These are phyloP conservation scores for Mitragyna speciosa DNA, from an alignment of 257 asterid genomes.

Conservation along the genomic window DNA sequence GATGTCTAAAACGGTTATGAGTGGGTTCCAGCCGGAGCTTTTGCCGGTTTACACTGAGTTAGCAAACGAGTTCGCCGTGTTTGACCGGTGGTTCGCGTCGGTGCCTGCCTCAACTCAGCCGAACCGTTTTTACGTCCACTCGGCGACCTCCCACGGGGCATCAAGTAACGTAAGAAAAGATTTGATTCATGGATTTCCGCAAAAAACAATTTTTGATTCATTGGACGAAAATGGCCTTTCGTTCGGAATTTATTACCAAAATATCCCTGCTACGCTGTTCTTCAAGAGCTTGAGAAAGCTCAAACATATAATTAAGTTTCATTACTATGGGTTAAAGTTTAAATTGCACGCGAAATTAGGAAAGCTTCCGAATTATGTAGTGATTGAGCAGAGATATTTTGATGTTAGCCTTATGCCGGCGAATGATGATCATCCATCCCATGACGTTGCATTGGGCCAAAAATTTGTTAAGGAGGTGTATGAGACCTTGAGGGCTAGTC, in stretches of 20 bases:
- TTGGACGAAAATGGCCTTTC: conserved; percentile 73
- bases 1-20: conserved; percentile 67
- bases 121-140: conserved; percentile 88
- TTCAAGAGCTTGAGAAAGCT: conserved; percentile 75
- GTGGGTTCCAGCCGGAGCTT: conserved; percentile 79
- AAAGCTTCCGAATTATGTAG: conserved; percentile 79
- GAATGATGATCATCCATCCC: conserved; percentile 93
- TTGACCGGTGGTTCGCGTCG: conserved; percentile 95
- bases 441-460: conserved; percentile 87
- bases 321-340: conserved; percentile 53
- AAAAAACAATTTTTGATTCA: conserved; percentile 91
- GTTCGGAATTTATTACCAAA: conserved; percentile 91
- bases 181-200: conserved; percentile 85
- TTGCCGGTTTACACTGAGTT: conserved; percentile 71
- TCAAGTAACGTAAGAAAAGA: conserved; percentile 91
- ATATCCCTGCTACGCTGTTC: conserved; percentile 86
- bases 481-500: conserved; percentile 80
- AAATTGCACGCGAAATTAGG: conserved; percentile 72
- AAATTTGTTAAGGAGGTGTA: conserved; percentile 95
- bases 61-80: conserved; percentile 73
- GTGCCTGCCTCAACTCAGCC: conserved; percentile 98
- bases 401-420: conserved; percentile 68
- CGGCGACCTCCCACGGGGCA: conserved; percentile 98
- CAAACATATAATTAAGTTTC: conserved; percentile 63
- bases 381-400: conserved; percentile 83